Percentiles rank a stretch among this genome's conserved stretches.
Evolutionary conservation across 371 early-diverging fungal genomes (phyloP).

Genomic region (Mucor mucedo): DNA sequence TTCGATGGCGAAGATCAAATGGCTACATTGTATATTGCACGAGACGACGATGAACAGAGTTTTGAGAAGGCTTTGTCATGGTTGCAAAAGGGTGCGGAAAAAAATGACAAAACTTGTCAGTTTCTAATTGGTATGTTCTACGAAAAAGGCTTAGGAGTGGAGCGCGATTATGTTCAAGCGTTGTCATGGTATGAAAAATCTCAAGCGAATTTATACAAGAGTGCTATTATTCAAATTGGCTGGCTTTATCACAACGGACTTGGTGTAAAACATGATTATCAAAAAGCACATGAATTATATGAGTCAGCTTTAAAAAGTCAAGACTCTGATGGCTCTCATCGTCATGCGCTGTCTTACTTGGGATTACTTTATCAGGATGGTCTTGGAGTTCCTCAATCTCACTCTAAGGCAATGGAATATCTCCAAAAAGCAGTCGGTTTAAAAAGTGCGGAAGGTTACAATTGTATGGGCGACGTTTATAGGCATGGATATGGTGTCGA

Average conservation of each 20-base stretch:
- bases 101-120: not conserved
- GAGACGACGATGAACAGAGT: too few species aligned
- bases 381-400: too few species aligned
- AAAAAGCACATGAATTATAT: not conserved
- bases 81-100: not conserved
- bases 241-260: not conserved
- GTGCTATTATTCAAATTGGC: not conserved
- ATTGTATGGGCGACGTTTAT: not conserved
- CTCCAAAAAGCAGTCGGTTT: too few species aligned
- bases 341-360: too few species aligned
- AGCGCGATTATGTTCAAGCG: not conserved
- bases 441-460: too few species aligned
- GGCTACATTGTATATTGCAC: too few species aligned
- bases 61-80: not conserved
- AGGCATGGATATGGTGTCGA: not conserved
- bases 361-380: too few species aligned
- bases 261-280: not conserved
- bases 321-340: too few species aligned
- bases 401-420: too few species aligned
- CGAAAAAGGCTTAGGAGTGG: not conserved
- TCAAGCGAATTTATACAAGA: not conserved
- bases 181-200: not conserved
- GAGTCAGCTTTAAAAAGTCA: too few species aligned
- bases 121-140: not conserved
- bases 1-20: too few species aligned